A percentile compares a stretch with the other conserved stretches of the same genome.
These are phyloP conservation scores for Leccinum broughii DNA, from an alignment of 768 basidiomycete genomes.

Conservation along the genomic window DNA sequence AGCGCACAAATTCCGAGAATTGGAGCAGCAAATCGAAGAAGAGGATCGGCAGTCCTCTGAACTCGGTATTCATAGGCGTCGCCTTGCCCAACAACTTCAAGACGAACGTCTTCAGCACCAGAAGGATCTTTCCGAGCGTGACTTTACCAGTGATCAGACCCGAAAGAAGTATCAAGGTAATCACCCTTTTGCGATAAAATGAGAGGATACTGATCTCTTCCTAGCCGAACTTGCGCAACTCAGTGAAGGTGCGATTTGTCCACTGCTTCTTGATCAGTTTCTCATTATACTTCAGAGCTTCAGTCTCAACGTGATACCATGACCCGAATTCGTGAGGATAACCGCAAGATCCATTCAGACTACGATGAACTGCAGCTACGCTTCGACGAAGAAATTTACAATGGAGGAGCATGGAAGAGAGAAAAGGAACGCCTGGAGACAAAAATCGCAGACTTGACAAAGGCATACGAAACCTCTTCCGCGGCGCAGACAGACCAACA, in stretches of 20 bases:
- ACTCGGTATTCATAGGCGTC: conserved; percentile 60
- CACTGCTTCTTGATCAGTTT: neutral
- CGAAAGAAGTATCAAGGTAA: conserved; percentile 85
- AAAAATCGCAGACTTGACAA: conserved; percentile 73
- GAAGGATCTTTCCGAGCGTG: conserved; percentile 77
- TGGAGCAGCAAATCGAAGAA: conserved; percentile 64
- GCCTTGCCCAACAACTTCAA: conserved; percentile 74
- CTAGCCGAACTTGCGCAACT: conserved; percentile 76
- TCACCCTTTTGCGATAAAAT: conserved; percentile 3
- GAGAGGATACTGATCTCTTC: conserved; percentile 8
- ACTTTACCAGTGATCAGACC: conserved; percentile 77
- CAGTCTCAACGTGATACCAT: conserved; percentile 76
- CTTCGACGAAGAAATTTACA: conserved; percentile 77
- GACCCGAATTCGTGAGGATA: conserved; percentile 77
- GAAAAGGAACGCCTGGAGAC: conserved; percentile 86
- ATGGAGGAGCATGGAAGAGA: conserved; percentile 79
- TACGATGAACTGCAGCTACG: conserved; percentile 73
- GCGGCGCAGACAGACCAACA: conserved; percentile 80
- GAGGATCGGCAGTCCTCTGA: conserved; percentile 69
- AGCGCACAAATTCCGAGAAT: conserved; percentile 54
- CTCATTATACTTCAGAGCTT: conserved; percentile 49
- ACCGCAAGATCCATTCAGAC: conserved; percentile 73
- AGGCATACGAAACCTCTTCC: conserved; percentile 72
- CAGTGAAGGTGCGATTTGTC: conserved; percentile 60
- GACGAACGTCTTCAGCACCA: conserved; percentile 77